Percentiles rank a stretch among this genome's conserved stretches.
Evolutionary conservation across 2,329 filamentous ascomycete genomes (phyloP).

Genomic region (Pseudocercospora macadamiae): DNA sequence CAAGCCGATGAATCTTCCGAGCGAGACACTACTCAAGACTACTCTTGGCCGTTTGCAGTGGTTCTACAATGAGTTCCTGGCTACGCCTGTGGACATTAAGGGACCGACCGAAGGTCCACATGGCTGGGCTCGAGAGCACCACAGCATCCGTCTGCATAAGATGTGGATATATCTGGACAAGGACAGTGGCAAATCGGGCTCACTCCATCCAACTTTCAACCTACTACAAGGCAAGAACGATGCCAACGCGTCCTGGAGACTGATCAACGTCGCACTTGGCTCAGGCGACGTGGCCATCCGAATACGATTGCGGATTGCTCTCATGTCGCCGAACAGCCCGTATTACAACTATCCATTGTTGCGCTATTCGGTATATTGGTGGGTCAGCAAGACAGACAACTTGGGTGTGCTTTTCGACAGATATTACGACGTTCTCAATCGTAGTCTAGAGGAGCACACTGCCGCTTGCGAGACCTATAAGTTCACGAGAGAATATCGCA

Average conservation of each 20-base stretch:
- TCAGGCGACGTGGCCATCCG: neutral
- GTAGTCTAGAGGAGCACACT: neutral
- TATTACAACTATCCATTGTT: neutral
- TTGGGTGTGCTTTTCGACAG: neutral
- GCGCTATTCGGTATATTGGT: neutral
- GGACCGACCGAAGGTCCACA: neutral
- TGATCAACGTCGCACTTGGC: neutral
- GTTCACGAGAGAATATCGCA: neutral
- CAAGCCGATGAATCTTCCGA: neutral
- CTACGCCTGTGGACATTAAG: neutral
- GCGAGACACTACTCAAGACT: neutral
- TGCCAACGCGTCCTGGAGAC: neutral
- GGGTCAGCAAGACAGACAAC: neutral
- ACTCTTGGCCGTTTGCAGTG: neutral
- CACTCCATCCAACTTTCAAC: neutral
- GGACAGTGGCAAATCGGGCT: neutral
- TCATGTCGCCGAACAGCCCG: neutral
- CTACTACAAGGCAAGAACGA: neutral
- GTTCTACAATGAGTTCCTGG: constrained; percentile 1
- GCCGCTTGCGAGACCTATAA: neutral
- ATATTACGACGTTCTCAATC: constrained; percentile 1
- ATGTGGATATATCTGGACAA: neutral
- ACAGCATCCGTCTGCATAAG: neutral
- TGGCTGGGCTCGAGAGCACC: neutral
- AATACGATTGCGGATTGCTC: neutral